These are phyloP conservation scores for Canariomyces notabilis DNA, from an alignment of 2,329 filamentous ascomycete genomes.

Conservation along the genomic window DNA sequence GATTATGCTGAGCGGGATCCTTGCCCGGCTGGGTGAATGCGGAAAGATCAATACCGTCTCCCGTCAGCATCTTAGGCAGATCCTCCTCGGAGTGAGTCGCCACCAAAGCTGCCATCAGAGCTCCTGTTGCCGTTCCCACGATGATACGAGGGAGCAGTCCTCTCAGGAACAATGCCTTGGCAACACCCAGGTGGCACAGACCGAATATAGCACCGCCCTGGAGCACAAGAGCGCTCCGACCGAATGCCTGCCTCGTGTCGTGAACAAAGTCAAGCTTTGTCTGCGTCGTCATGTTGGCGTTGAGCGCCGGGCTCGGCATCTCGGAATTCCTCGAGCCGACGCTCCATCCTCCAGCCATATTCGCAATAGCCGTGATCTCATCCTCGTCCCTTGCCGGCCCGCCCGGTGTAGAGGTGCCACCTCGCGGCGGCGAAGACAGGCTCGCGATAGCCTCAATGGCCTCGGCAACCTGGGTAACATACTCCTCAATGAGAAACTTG, in stretches of 20 bases:
- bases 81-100: conserved; percentile 85
- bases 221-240: conserved; percentile 75
- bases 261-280: conserved; percentile 77
- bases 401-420: not conserved
- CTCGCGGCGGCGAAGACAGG: conserved; percentile 49
- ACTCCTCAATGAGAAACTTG: conserved; percentile 86
- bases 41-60: conserved; percentile 75
- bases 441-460: conserved; percentile 71
- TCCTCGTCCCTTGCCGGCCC: not conserved
- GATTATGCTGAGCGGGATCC: conserved; percentile 25
- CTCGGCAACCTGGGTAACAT: conserved; percentile 77
- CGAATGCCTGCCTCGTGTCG: conserved; percentile 83
- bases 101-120: conserved; percentile 81
- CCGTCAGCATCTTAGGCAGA: conserved; percentile 68
- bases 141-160: conserved; percentile 85
- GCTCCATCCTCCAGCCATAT: not conserved
- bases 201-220: conserved; percentile 92
- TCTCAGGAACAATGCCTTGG: conserved; percentile 77
- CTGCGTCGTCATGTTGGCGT: conserved; percentile 26
- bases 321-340: not conserved
- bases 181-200: conserved; percentile 82
- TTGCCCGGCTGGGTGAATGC: conserved; percentile 56
- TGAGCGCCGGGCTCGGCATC: conserved; percentile 1
- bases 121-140: conserved; percentile 84
- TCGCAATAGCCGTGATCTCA: not conserved